Conservation (phyloP, 768 basidiomycete genomes). For the Amanita rimosa region DNA sequence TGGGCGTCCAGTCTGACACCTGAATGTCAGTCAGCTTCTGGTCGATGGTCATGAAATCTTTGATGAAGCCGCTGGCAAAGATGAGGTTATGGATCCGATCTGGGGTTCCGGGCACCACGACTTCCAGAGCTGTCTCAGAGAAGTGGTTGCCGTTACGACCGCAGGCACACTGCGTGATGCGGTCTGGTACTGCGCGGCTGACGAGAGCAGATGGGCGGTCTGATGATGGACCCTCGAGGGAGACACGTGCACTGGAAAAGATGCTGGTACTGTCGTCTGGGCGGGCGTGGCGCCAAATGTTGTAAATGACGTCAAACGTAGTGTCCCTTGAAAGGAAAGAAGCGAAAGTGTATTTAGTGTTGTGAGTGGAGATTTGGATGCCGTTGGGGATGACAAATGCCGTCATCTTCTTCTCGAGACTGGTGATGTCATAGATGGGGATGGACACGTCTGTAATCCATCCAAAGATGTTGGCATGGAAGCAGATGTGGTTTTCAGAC, state of each 20-base stretch:
- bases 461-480: slow-evolving; percentile 98
- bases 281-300: slow-evolving; percentile 88
- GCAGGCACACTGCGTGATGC: slow-evolving; percentile 67
- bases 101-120: slow-evolving; percentile 78
- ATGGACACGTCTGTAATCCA: slow-evolving; percentile 93
- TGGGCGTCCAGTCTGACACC: slow-evolving; percentile 89
- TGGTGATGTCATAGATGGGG: slow-evolving; percentile 77
- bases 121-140: slow-evolving; percentile 64
- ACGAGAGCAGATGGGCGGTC: slow-evolving; percentile 11
- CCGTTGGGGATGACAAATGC: slow-evolving; percentile 97
- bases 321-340: slow-evolving; percentile 96
- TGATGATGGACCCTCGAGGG: slow-evolving; percentile 18
- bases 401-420: slow-evolving; percentile 94
- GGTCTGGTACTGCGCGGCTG: slow-evolving; percentile 18
- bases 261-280: slow-evolving; percentile 44
- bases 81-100: slow-evolving; percentile 94
- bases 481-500: slow-evolving; percentile 98
- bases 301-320: slow-evolving; percentile 90
- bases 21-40: slow-evolving; percentile 89
- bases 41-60: slow-evolving; percentile 83
- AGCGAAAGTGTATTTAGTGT: slow-evolving; percentile 85
- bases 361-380: slow-evolving; percentile 77
- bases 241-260: slow-evolving; percentile 24
- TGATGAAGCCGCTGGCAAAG: slow-evolving; percentile 92
- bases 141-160: slow-evolving; percentile 61